Base-by-base conservation (phyloP, 306 rosid species). In the Malus sylvestris region DNA sequence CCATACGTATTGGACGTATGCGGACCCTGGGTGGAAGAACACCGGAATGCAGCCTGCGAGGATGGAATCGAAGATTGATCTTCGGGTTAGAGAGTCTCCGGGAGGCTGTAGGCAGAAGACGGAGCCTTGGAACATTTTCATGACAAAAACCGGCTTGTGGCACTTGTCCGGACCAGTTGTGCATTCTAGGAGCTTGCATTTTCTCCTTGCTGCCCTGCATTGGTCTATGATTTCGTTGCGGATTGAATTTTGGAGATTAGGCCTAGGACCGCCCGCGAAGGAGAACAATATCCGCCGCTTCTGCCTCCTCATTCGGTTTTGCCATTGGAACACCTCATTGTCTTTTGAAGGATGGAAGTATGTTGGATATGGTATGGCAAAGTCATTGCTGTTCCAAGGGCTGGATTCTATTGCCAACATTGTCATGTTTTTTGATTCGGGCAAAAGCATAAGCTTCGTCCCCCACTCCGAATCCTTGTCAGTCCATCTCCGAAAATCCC, bases 351-450 rank as follows among this genome's bases (percentile, higher is more conserved):
- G 91, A 42, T 85, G 88, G 45, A 87, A 84, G 73, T 84, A 83
- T 5, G 88, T 87, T 8, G 90, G 90, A 68, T 87, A 87, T 68
- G 90, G 88, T 33, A 87, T 87, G 4, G 86, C 86, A 60, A 80
- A 75, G 45, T 85, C 91, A 59, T 78, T 84, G 64, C 76, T 73
- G 61, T 72, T 73, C 88, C 88, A 82, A 52, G 86, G 86, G 13
- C 84, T 85, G 19, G 83, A 79, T 75, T 87, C 88, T 4, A 87
- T 80, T 12, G 81, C 71, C 67, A 87, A 66, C 65, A 82, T 68
- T 5, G 86, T 71, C 87, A 84, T 87, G 76, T 82, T 84, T 13
- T 70, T 87, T 0, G 83, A 23, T 69, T 81, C 86, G 3, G 88
- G 90, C 53, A 84, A 74, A 25, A 78, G 27, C 82, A 87, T 66